Conservation (phyloP, 116 monocot species). For the Papilionanthe hybrid region DNA sequence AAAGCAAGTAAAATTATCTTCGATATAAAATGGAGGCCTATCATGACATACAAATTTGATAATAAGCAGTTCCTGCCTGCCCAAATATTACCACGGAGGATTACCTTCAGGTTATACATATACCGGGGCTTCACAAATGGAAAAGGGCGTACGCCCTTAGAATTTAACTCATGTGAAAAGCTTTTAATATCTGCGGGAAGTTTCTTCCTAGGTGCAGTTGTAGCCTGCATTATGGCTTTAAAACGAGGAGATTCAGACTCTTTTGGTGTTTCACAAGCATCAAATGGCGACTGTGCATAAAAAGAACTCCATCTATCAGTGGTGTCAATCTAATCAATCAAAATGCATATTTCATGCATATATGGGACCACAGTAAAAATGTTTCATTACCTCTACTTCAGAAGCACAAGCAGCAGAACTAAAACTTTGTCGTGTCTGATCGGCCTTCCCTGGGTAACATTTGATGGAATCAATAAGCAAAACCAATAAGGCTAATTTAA, state of each 20-base stretch:
- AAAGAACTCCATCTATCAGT: constrained; percentile 4
- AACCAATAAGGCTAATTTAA: constrained; percentile 1
- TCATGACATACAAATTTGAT: background rate
- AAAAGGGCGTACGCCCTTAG: constrained; percentile 84
- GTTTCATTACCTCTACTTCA: constrained; percentile 47
- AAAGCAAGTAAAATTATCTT: background rate
- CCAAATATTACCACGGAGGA: background rate
- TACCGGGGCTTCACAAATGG: constrained; percentile 80
- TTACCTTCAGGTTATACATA: constrained; percentile 75
- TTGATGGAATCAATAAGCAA: background rate
- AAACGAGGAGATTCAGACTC: constrained; percentile 99
- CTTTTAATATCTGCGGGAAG: constrained; percentile 85
- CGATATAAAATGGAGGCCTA: background rate
- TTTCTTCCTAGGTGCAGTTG: constrained; percentile 89
- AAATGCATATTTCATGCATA: background rate
- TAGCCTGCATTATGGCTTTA: constrained; percentile 91
- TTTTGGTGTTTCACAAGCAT: constrained; percentile 84
- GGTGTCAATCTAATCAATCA: constrained; percentile 5
- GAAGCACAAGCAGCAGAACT: constrained; percentile 36
- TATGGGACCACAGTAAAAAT: constrained; percentile 4
- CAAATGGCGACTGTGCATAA: constrained; percentile 58
- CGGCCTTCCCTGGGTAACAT: constrained; percentile 40
- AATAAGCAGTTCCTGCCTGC: background rate
- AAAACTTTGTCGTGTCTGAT: constrained; percentile 43
- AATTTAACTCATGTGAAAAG: constrained; percentile 94